Base-by-base conservation (phyloP, 805 yeast species). In the Wickerhamiella brachini region DNA sequence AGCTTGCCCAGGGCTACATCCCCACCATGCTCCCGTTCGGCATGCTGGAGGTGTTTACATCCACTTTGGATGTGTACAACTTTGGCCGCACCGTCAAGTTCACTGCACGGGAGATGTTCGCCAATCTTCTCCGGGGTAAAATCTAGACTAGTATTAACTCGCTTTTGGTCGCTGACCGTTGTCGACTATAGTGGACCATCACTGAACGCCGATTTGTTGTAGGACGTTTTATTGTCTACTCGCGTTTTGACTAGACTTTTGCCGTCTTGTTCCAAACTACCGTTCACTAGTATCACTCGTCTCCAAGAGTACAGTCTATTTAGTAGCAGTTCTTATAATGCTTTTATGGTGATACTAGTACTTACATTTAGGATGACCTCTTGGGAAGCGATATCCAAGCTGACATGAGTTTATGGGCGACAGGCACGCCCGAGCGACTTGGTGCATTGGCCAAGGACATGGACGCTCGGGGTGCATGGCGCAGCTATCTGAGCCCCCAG, bases 1-100 rank as follows among this genome's bases (percentile, higher is more conserved):
- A 93, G 66, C 75, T 90, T 62, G 98, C 98, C 7, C 97, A 90
- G 71, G 98, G 98, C 54, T 93, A 95, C 95, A 86, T 93, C 57
- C 97, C 98, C 37, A 82, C 90, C 44, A 93, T 93, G 98, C 74
- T 93, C 54, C 97, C 97, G 20, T 93, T 93, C 65, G 98, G 98
- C 0, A 80, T 90, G 68, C 70, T 85, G 48, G 95, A 87, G 64
- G 78, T 83, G 4, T 62, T 83, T 53, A 75, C 82, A 49, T 82
- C 94, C 43, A 93, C 97, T 15, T 67, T 89, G 59, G 98, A 93
- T 65, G 65, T 81, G 53, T 66, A 71, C 58, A 79, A 95, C 23
- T 73, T 90, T 54, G 68, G 65, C 54, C 76, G 77, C 63, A 93
- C 97, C 7, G 78, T 74, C 39, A 77, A 75, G 56, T 74, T 83